Percentiles rank a stretch among this genome's conserved stretches.
phyloP scores from a whole-genome alignment of 495 filamentous ascomycete species.

The Penicillium samsonianum region DNA sequence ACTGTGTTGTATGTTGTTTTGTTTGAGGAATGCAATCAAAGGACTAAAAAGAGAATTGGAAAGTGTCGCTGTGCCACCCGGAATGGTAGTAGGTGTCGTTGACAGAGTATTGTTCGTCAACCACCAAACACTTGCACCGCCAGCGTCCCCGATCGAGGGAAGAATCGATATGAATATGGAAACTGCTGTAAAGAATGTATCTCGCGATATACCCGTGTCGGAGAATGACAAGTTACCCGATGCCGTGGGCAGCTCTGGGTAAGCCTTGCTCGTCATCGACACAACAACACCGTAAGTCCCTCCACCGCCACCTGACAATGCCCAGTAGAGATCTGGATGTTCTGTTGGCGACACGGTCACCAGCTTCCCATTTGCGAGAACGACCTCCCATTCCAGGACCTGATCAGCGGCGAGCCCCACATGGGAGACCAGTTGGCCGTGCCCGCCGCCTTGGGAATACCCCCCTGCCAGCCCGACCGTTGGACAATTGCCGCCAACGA shows the following conservation, averaged over 20 bases:
- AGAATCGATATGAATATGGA: slow-evolving; percentile 40
- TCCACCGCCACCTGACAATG: slow-evolving; percentile 62
- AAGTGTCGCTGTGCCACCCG: slow-evolving; percentile 18
- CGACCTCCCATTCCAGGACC: slow-evolving; percentile 59
- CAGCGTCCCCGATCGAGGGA: slow-evolving; percentile 47
- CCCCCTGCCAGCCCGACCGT: slow-evolving; percentile 46
- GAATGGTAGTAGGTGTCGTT: slow-evolving; percentile 36
- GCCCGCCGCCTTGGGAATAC: slow-evolving; percentile 60
- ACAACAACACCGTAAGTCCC: slow-evolving; percentile 62
- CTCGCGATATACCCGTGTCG: slow-evolving; percentile 22
- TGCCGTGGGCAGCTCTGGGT: slow-evolving; percentile 35
- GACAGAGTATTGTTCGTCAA: slow-evolving; percentile 44
- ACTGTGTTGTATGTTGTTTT: neutral
- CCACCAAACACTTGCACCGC: slow-evolving; percentile 32
- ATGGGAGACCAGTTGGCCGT: slow-evolving; percentile 47
- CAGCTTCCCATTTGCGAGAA: slow-evolving; percentile 49
- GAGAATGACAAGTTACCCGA: slow-evolving; percentile 29
- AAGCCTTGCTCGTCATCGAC: slow-evolving; percentile 45
- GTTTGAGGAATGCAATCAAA: slow-evolving; percentile 7
- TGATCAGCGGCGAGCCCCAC: slow-evolving; percentile 64
- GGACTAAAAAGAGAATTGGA: slow-evolving; percentile 24
- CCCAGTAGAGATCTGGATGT: slow-evolving; percentile 65
- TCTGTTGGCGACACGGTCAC: slow-evolving; percentile 49
- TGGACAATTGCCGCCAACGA: slow-evolving; percentile 19
- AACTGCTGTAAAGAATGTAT: slow-evolving; percentile 43